phyloP scores from a whole-genome alignment of 495 filamentous ascomycete genomes.

The Pyronema omphalodes region DNA sequence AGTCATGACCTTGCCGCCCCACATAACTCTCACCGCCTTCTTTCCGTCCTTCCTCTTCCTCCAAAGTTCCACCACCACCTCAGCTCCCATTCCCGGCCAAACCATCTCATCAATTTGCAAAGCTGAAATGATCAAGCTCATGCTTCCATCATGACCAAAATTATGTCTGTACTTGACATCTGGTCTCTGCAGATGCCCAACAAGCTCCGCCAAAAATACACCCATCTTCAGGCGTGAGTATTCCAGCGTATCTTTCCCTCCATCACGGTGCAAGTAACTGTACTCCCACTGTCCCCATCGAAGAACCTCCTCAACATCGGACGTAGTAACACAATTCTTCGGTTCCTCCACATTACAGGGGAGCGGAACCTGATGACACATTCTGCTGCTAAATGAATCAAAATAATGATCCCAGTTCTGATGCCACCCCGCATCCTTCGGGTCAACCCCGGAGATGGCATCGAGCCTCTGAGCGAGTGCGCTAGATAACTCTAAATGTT shows the following conservation, averaged over 20 bases:
- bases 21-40: slow-evolving; percentile 38
- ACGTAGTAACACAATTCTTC: slow-evolving; percentile 37
- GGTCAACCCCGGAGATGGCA: slow-evolving; percentile 37
- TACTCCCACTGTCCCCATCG: slow-evolving; percentile 54
- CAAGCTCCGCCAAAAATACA: slow-evolving; percentile 46
- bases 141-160: slow-evolving; percentile 49
- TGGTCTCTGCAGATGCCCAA: slow-evolving; percentile 35
- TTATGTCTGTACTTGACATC: slow-evolving; percentile 42
- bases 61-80: slow-evolving; percentile 43
- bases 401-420: slow-evolving; percentile 51
- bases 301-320: slow-evolving; percentile 41
- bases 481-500: slow-evolving; percentile 37
- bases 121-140: slow-evolving; percentile 42
- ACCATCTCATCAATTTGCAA: slow-evolving; percentile 49
- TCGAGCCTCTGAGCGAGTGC: slow-evolving; percentile 37
- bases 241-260: slow-evolving; percentile 32
- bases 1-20: slow-evolving; percentile 39
- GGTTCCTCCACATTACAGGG: slow-evolving; percentile 37
- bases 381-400: slow-evolving; percentile 50
- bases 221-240: slow-evolving; percentile 37
- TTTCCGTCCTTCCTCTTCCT: slow-evolving; percentile 7
- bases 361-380: slow-evolving; percentile 45
- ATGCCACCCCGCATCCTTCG: slow-evolving; percentile 39
- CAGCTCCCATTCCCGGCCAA: slow-evolving; percentile 56
- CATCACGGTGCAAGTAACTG: slow-evolving; percentile 44